These are phyloP conservation scores for Meira nashicola DNA, from an alignment of 1,284 basidiomycete genomes.

Conservation along the genomic window DNA sequence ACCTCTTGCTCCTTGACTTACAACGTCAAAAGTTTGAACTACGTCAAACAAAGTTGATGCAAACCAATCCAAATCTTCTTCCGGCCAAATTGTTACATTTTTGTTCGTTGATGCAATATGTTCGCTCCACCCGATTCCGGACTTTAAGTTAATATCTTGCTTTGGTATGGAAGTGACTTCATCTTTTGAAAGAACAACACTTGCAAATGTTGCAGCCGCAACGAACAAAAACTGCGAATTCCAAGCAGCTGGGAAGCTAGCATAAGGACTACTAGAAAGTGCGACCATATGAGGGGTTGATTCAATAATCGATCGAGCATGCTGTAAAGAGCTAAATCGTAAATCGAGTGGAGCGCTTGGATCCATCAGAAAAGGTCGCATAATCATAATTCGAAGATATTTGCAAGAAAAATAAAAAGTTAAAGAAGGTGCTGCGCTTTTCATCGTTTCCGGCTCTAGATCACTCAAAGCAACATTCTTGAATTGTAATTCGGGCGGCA, in stretches of 20 bases:
- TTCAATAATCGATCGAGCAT: conserved; percentile 7
- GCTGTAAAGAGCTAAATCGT: neutral
- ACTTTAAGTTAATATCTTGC: no score
- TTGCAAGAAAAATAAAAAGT: neutral
- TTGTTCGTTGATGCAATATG: neutral
- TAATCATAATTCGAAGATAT: neutral
- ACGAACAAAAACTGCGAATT: neutral
- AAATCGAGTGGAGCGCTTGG: neutral
- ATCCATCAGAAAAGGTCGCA: conserved; percentile 10
- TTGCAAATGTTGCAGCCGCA: conserved; percentile 3
- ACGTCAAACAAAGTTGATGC: neutral
- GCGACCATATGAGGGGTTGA: conserved; percentile 1
- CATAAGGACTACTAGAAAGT: neutral
- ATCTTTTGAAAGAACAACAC: neutral
- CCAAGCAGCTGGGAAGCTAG: neutral
- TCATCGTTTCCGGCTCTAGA: neutral
- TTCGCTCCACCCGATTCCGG: neutral
- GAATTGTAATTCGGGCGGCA: neutral
- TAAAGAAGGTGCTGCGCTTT: neutral
- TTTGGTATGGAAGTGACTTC: no score
- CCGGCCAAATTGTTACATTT: neutral
- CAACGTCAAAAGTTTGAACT: neutral
- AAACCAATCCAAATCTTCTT: conserved; percentile 9
- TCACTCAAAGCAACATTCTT: neutral
- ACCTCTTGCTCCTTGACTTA: neutral